Evolutionary conservation across 768 basidiomycete genomes (phyloP), one percentile per base, ranked within the genome.

Genomic region (Daedalea quercina): DNA sequence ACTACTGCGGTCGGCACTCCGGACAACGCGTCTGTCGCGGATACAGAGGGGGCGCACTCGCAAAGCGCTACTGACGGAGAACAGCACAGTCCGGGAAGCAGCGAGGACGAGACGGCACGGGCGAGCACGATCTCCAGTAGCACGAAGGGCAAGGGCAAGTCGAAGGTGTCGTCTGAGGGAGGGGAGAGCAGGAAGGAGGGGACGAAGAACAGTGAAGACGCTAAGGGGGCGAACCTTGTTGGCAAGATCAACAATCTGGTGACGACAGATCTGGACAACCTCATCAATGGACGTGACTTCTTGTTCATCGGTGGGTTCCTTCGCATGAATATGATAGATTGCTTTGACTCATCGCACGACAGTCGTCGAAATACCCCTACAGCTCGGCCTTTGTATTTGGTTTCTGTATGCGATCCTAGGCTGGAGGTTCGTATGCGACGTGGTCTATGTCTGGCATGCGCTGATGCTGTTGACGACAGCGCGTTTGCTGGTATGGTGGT

Each of bases 171-270:
- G 46, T 25, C 25, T 17, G 45, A 43, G 1, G 13, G 25, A 12
- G 37, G 41, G 17, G 31, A 35, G 17, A 15, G 19, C 13, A 28
- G 42, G 28, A 31, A 31, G 2, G 22, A 46, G 4, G 45, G 44
- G 2, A 42, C 7, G 15, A 40, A 40, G 37, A 40, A 40, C 2
- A 22, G 20, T 17, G 20, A 34, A n/a, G 33, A 22, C 2, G 20
- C 19, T 8, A 46, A 34, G 22, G 34, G 54, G 35, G 44, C 68
- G 9, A 84, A 85, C 60, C 67, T 89, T 19, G 25, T 82, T 41
- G 88, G 89, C 9, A 86, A 81, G 63, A 84, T 90, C 63, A 90
- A 85, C 64, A 90, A 87, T 51, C 67, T 90, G 6, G 79, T 87
- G 37, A 82, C 86, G 6, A 81, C 37, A 4, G 52, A 53, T 25